Evolutionary conservation across 73 alveolate genomes (phyloP).

Genomic region (Paramecium primaurelia): DNA sequence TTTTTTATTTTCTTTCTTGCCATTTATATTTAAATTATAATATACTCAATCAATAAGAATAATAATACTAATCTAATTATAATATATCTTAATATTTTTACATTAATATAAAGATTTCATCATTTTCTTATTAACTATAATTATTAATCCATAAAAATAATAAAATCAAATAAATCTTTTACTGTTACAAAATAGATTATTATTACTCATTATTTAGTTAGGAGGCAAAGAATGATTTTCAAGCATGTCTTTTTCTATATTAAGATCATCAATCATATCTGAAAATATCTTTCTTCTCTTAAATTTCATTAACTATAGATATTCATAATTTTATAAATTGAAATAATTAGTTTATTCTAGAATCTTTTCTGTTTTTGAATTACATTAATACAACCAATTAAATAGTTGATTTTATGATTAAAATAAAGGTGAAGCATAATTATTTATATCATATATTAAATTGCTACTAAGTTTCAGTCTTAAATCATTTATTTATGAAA

Average conservation of each 20-base stretch:
- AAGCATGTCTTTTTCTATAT: background rate
- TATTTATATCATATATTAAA: background rate
- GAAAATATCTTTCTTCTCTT: background rate
- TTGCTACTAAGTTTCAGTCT: background rate
- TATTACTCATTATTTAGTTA: background rate
- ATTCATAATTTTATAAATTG: background rate
- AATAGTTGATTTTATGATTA: background rate
- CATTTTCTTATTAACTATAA: background rate
- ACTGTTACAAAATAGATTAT: background rate
- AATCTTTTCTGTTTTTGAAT: background rate
- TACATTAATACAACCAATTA: background rate
- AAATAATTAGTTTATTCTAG: background rate
- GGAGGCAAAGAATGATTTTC: background rate
- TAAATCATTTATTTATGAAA: background rate
- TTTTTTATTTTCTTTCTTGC: background rate
- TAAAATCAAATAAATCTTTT: background rate
- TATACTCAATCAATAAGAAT: too few relatives aligned
- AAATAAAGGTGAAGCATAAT: background rate
- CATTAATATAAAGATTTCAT: background rate
- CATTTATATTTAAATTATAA: background rate
- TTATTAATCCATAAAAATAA: background rate
- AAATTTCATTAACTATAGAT: background rate
- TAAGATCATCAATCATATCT: background rate
- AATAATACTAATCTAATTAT: background rate
- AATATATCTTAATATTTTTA: background rate